These are phyloP conservation scores for Pyrus communis DNA, from an alignment of 306 rosid genomes.

Conservation along the genomic window DNA sequence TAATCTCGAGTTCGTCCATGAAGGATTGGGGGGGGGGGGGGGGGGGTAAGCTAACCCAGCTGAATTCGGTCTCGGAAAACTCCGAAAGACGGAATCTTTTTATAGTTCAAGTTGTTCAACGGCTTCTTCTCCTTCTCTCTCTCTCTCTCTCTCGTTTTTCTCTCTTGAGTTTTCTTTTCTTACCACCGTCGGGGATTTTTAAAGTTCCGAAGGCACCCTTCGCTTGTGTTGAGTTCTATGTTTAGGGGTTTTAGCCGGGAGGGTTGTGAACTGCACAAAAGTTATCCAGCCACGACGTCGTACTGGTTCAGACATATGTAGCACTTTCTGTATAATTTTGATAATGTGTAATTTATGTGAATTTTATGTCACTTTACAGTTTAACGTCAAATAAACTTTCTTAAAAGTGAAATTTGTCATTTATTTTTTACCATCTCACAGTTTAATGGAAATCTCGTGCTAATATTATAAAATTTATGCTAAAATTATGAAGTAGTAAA, in stretches of 20 bases:
- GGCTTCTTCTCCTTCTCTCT: background rate
- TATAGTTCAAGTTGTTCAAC: background rate
- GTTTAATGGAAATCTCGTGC: too few relatives aligned
- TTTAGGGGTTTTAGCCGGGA: background rate
- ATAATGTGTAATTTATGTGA: too few relatives aligned
- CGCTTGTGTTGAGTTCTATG: background rate
- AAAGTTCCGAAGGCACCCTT: background rate
- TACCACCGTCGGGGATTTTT: background rate
- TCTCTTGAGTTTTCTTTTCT: background rate
- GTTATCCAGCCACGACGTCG: background rate
- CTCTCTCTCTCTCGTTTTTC: background rate
- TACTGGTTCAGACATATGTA: background rate
- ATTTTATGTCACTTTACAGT: too few relatives aligned
- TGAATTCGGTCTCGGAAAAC: background rate
- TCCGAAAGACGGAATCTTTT: background rate
- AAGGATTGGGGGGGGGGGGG: background rate
- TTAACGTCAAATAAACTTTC: too few relatives aligned
- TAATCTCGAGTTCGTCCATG: conserved; percentile 11
- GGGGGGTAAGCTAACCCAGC: background rate
- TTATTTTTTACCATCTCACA: accelerated
- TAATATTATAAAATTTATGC: too few relatives aligned
- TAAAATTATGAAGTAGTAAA: too few relatives aligned
- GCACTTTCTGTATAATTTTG: background rate
- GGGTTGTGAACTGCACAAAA: background rate
- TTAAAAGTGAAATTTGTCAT: too few relatives aligned